A percentile compares a stretch with the other conserved stretches of the same genome.
Conservation (phyloP, 2,329 filamentous ascomycete species). For the Paracoccidioides lutzii region DNA sequence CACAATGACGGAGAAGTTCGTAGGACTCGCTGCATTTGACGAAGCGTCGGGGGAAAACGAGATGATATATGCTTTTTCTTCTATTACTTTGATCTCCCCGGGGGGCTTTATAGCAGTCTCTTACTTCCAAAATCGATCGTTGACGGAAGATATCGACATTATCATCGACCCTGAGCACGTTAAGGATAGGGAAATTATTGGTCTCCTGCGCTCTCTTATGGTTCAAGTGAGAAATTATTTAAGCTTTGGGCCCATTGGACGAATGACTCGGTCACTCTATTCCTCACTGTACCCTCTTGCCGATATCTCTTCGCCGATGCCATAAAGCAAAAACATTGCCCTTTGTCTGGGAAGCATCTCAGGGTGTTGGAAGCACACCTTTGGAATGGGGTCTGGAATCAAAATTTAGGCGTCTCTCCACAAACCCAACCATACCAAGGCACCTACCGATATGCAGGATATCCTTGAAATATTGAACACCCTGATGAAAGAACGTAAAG, state of each 20-base stretch:
- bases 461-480: slow-evolving; percentile 5
- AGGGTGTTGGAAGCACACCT: slow-evolving; percentile 4
- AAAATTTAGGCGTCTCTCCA: slow-evolving; percentile 6
- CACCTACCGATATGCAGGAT: slow-evolving; percentile 4
- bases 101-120: slow-evolving; percentile 1
- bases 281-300: neutral
- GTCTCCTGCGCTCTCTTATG: neutral
- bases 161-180: slow-evolving; percentile 1
- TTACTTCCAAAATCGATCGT: neutral
- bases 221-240: neutral
- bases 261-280: slow-evolving; percentile 5
- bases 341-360: slow-evolving; percentile 4
- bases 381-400: slow-evolving; percentile 8
- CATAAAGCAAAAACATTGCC: slow-evolving; percentile 7
- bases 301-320: slow-evolving; percentile 2
- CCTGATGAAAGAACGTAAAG: slow-evolving; percentile 3
- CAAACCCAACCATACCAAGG: slow-evolving; percentile 1
- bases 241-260: slow-evolving; percentile 4
- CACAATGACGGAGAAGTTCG: neutral
- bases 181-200: neutral
- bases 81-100: neutral
- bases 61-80: neutral
- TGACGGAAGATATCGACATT: slow-evolving; percentile 2
- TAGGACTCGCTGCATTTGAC: neutral
- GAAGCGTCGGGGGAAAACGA: neutral